Base-by-base conservation (phyloP, 129 eudicot species). In the Flaveria trinervia region DNA sequence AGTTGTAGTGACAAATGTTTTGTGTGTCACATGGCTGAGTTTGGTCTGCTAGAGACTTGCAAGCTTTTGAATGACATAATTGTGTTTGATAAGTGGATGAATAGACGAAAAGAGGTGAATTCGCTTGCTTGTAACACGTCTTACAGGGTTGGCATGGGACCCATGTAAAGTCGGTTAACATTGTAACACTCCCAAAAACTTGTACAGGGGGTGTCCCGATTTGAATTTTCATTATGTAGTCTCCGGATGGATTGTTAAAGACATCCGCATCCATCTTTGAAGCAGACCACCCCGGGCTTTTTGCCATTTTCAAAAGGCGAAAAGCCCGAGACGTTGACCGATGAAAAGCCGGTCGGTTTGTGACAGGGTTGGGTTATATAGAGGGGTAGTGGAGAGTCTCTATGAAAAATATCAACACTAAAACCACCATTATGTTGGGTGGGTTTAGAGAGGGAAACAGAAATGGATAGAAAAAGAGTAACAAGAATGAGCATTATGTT, bases 141-240 rank as follows among this genome's bases (percentile, higher is more conserved):
- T 22, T 3, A 59, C 96, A 92, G 0, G 92, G 93, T 30, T 46
- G 8, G 68, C 97, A 92, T 28, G 86, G 93, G 17, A 79, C 73
- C 93, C 97, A 89, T 0, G 82, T 74, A 20, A 92, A 75, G 43
- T 92, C 97, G n/a, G 91, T 82, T 36, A 91, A 92, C 0, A 92
- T 85, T 68, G 89, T 91, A 3, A 73, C 96, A 9, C 89, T 75
- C 18, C 44, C 91, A 1, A 77, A 26, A 20, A 59, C 77, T 23
- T 67, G 22, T n/a, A 86, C 28, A 0, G 97, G 87, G 4, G 97
- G 97, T 23, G 82, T 89, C 1, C 96, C 97, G 2, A 92, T 62
- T 9, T 75, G 13, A 15, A 87, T n/a, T 20, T 73, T 68, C 93
- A 89, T 89, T 23, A 87, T 52, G 66, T 85, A 89, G n/a, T 84